Evolutionary conservation across 2,329 filamentous ascomycete genomes (phyloP), one percentile per base, ranked within the genome.

Genomic region (Diaporthe vexans): DNA sequence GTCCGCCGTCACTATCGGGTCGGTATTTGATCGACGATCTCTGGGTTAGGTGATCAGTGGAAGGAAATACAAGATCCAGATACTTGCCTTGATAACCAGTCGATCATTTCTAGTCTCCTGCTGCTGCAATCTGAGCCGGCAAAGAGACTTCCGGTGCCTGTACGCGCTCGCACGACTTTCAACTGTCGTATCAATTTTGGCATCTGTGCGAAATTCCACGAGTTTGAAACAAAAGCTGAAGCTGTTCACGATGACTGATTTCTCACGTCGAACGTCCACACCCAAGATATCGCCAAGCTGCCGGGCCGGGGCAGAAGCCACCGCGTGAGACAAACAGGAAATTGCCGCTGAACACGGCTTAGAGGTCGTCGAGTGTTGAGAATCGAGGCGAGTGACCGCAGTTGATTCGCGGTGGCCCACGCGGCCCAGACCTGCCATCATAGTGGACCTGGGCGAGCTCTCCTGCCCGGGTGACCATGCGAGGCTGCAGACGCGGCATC

Each of bases 251-350:
- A 37, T 3, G 8, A 58, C 9, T 8, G 13, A 21, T 68, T n/a
- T 54, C 21, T 4, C 1, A 29, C 15, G 48, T 35, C 26, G n/a
- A 13, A 29, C 15, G 48, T 35, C 26, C 33, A 13, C 63, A 37
- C 33, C 19, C 63, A 52, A 54, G 33, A 68, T n/a, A 4, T 54
- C n/a, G 63, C 63, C 48, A 46, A 68, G 63, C 48, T 54, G 63
- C 63, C 48, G 33, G 21, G 35, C 33, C 63, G 63, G 63, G 63
- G 37, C 63, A 54, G 48, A 21, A 68, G 13, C 63, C 48, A 26
- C 63, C 63, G 63, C n/a, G 13, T 17, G 24, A 40, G 63, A 68
- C 33, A 40, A 68, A 40, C 10, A 2, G 48, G 33, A 40, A 67
- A 29, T 40, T 26, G 21, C n/a, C 26, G 63, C 48, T 54, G 48